These are phyloP conservation scores for Quercus aquifolioides DNA, from an alignment of 306 rosid genomes.

Conservation along the genomic window DNA sequence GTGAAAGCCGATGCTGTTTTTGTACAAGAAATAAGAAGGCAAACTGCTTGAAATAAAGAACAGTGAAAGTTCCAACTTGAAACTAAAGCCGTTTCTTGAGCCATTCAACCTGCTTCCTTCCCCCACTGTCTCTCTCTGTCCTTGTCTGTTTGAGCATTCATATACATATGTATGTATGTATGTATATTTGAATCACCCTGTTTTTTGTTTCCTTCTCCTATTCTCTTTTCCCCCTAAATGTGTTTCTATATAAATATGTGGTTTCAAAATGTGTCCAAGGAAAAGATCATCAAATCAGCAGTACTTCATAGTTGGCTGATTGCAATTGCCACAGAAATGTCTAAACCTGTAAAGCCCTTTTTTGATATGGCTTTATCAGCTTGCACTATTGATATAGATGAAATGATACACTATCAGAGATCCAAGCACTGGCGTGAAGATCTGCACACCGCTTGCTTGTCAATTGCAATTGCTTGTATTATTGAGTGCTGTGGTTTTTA, in stretches of 20 bases:
- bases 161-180: neutral
- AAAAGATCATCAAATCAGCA: neutral
- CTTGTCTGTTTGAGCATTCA: neutral
- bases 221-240: neutral
- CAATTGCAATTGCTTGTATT: neutral
- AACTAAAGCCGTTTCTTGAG: constrained; percentile 1
- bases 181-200: neutral
- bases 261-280: neutral
- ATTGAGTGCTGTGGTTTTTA: neutral
- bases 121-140: neutral
- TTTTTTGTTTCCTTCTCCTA: neutral
- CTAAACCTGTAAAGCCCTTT: neutral
- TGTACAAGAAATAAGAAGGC: constrained; percentile 11
- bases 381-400: neutral
- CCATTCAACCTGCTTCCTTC: neutral
- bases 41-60: constrained; percentile 1
- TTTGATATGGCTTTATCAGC: constrained; percentile 7
- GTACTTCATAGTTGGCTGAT: neutral
- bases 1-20: constrained; percentile 1
- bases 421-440: neutral
- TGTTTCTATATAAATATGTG: neutral
- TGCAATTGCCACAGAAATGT: neutral
- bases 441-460: neutral
- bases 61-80: neutral
- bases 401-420: neutral